Evolutionary conservation across 306 rosid species (phyloP), one percentile per base, ranked within the genome.

Genomic region (Betula pendula): DNA sequence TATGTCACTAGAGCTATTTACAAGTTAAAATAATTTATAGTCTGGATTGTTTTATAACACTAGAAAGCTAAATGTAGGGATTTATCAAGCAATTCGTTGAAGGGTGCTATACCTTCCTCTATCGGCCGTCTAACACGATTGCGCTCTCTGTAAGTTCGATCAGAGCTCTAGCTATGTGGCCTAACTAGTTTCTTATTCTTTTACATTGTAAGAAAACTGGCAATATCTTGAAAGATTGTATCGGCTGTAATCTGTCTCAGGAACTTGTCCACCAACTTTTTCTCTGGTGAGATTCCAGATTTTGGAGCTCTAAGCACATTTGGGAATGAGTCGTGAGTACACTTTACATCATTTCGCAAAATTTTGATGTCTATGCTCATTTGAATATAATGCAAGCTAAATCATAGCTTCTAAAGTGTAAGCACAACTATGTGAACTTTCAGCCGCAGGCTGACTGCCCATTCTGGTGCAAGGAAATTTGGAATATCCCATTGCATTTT

Each of bases 281-380:
- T 96, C 65, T 85, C 93, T 2, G 99, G 99, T 17, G 98, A 96
- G 90, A 91, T 96, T 68, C 99, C 99, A 1, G 98, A 93, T 56
- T 72, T 91, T 73, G 99, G 99, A 86, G 89, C 90, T 68, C 81
- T 96, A 45, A 92, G 98, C 90, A 93, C 89, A 43, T 96, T 96
- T 29, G 88, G 89, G 45, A 91, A 83, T 51, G 74, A 70, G 73
- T 90, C 99, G 99, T 96, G 80, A 82, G 98, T 84, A 53, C 45
- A 71, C 74, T 74, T 56, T 19, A 52, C 22, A 17, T 56, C 20
- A 29, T 22, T 50, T 56, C 9, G 1, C 24, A 20, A 29, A 65
- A 19, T 17, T 19, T 10, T 38, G 19, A 4, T 12, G 2, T 38
- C 15, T 38, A 33, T 10, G 25, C 22, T 31, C 29, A 66, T 66